Percentiles rank a stretch among this genome's conserved stretches.
Evolutionary conservation across 495 filamentous ascomycete genomes (phyloP).

Genomic region (Penicillium cataractarum): DNA sequence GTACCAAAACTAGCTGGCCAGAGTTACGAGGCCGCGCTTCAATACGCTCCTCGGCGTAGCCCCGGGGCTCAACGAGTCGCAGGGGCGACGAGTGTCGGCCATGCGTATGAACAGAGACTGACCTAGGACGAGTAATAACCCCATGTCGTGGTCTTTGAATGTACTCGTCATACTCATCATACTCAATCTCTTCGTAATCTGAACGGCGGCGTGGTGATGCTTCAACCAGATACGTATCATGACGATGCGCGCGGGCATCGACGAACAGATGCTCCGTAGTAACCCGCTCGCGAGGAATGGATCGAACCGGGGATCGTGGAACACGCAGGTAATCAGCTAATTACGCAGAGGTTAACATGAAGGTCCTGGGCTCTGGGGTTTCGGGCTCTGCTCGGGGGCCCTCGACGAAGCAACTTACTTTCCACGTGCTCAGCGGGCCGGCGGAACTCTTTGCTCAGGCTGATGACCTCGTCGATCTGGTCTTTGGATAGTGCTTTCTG

Average conservation of each 20-base stretch:
- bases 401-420: constrained; percentile 30
- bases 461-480: constrained; percentile 87
- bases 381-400: background rate
- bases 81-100: constrained; percentile 40
- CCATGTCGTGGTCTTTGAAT: constrained; percentile 24
- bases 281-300: constrained; percentile 28
- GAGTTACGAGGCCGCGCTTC: constrained; percentile 52
- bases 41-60: constrained; percentile 37
- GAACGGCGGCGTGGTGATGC: constrained; percentile 33
- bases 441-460: constrained; percentile 70
- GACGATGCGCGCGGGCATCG: constrained; percentile 31
- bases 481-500: constrained; percentile 81
- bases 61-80: constrained; percentile 34
- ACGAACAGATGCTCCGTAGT: constrained; percentile 37
- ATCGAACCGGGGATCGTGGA: constrained; percentile 34
- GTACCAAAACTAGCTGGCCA: constrained; percentile 60
- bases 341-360: background rate
- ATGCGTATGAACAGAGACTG: constrained; percentile 43
- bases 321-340: constrained; percentile 35
- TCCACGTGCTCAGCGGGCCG: constrained; percentile 30
- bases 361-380: no score
- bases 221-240: constrained; percentile 36
- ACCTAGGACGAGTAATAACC: constrained; percentile 38
- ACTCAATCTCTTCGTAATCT: constrained; percentile 23
- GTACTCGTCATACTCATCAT: constrained; percentile 34